A percentile compares a stretch with the other conserved stretches of the same genome.
phyloP scores from a whole-genome alignment of 768 basidiomycete genomes.

The Boletus patriciae region DNA sequence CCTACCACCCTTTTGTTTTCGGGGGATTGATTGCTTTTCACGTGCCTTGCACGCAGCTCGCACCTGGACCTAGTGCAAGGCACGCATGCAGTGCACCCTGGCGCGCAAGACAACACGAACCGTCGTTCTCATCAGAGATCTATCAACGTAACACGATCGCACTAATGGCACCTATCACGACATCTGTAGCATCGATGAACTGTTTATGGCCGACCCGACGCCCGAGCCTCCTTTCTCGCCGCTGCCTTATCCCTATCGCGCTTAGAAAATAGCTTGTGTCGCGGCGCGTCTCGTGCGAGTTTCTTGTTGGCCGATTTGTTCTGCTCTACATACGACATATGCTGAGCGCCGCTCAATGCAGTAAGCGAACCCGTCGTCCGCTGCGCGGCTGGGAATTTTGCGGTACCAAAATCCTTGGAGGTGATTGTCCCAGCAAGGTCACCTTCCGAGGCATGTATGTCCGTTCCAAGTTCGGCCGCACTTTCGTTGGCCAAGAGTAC shows the following conservation, averaged over 20 bases:
- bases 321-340: constrained; percentile 91
- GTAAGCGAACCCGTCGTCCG: constrained; percentile 80
- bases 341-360: constrained; percentile 84
- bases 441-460: constrained; percentile 79
- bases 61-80: constrained; percentile 28
- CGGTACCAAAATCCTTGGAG: constrained; percentile 77
- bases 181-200: not conserved
- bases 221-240: constrained; percentile 46
- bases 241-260: constrained; percentile 73
- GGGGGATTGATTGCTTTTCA: constrained; percentile 30
- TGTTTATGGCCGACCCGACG: constrained; percentile 30
- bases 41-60: constrained; percentile 25
- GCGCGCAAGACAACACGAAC: constrained; percentile 13
- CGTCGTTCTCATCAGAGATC: constrained; percentile 15
- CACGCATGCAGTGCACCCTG: constrained; percentile 17
- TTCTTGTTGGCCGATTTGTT: constrained; percentile 90
- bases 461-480: constrained; percentile 84
- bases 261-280: constrained; percentile 81
- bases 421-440: constrained; percentile 85
- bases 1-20: constrained; percentile 27
- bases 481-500: constrained; percentile 90
- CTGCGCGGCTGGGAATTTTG: constrained; percentile 65
- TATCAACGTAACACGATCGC: constrained; percentile 13
- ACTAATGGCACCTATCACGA: constrained; percentile 19
- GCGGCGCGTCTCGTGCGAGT: constrained; percentile 52